A percentile compares a stretch with the other conserved stretches of the same genome.
Evolutionary conservation across 352 stramenopile species (phyloP).

Genomic region (Pythium dissotocum): DNA sequence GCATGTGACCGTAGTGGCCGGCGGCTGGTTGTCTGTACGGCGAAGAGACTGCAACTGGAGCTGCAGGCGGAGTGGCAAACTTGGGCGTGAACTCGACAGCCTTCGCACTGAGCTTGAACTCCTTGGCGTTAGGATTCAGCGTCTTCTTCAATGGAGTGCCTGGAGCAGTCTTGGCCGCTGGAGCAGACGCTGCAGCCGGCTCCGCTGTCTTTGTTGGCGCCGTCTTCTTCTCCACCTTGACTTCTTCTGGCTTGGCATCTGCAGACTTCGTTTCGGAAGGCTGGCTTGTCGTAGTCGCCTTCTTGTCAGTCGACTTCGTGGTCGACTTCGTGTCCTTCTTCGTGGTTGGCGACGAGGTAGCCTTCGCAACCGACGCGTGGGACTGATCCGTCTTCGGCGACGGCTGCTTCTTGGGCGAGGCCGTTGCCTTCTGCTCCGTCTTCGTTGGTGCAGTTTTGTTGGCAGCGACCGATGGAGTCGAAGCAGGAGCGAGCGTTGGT

Average conservation of each 20-base stretch:
- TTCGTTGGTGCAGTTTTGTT: constrained; percentile 10
- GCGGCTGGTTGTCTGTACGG: constrained; percentile 46
- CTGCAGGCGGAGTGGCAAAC: constrained; percentile 32
- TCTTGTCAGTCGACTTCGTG: constrained; percentile 19
- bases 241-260: constrained; percentile 11
- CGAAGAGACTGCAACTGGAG: constrained; percentile 30
- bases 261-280: constrained; percentile 11
- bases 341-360: background rate
- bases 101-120: constrained; percentile 80
- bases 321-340: constrained; percentile 18
- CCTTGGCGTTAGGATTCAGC: constrained; percentile 85
- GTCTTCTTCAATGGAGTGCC: constrained; percentile 51
- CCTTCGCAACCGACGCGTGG: constrained; percentile 2
- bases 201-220: background rate
- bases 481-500: background rate
- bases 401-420: constrained; percentile 19
- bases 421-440: constrained; percentile 16
- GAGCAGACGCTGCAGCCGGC: background rate
- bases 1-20: constrained; percentile 33
- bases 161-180: constrained; percentile 9
- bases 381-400: constrained; percentile 11
- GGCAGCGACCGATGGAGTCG: constrained; percentile 1
- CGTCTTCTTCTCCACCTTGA: constrained; percentile 26
- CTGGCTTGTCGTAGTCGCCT: background rate
- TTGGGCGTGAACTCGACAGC: constrained; percentile 72